Conservation (phyloP, 306 rosid genomes). For the Lagenaria siceraria region DNA sequence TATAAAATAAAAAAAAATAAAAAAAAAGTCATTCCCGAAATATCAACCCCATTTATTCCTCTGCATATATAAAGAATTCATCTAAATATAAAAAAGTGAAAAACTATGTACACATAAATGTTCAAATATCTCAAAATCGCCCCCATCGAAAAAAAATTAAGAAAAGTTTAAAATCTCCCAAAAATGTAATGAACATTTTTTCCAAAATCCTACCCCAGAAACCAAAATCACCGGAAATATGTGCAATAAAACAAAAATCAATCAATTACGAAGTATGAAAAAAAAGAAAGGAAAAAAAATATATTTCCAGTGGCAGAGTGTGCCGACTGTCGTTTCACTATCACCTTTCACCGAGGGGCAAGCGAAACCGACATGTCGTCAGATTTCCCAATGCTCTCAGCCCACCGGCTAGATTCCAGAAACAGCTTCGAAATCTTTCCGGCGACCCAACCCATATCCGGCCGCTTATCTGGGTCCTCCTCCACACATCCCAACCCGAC, state of each 20-base stretch:
- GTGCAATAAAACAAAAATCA: neutral
- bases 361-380: constrained; percentile 45
- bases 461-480: constrained; percentile 53
- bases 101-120: neutral
- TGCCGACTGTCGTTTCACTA: neutral
- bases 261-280: neutral
- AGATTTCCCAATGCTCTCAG: constrained; percentile 33
- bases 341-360: constrained; percentile 43
- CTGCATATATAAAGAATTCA: neutral
- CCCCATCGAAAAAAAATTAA: neutral
- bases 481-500: constrained; percentile 52
- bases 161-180: neutral
- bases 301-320: neutral
- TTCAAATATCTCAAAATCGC: neutral
- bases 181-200: neutral
- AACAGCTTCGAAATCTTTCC: constrained; percentile 46
- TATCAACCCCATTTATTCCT: neutral
- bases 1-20: too few species aligned
- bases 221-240: neutral
- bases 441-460: constrained; percentile 64
- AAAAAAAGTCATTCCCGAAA: neutral
- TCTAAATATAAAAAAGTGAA: neutral
- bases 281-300: neutral
- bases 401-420: constrained; percentile 67
- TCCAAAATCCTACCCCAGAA: neutral